These are phyloP conservation scores for Wickerhamiella domercqiae DNA, from an alignment of 805 yeast genomes.

Conservation along the genomic window DNA sequence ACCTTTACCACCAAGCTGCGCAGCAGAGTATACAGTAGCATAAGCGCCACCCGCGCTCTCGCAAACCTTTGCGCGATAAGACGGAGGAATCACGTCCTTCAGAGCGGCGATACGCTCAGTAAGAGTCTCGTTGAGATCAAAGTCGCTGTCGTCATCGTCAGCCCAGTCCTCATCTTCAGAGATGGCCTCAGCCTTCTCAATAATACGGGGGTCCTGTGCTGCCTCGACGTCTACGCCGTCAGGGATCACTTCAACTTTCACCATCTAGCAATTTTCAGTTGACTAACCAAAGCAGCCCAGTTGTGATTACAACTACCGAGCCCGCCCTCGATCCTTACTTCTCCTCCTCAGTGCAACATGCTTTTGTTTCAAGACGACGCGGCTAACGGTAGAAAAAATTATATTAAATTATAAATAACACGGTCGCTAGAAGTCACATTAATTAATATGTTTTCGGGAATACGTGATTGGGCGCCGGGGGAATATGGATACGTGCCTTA, in stretches of 20 bases:
- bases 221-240: constrained; percentile 30
- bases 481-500: too few relatives aligned
- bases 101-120: constrained; percentile 80
- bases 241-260: constrained; percentile 57
- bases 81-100: constrained; percentile 82
- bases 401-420: too few relatives aligned
- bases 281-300: too few relatives aligned
- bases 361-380: too few relatives aligned
- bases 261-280: too few relatives aligned
- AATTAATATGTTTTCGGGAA: too few relatives aligned
- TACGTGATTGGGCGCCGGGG: too few relatives aligned
- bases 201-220: constrained; percentile 29
- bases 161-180: constrained; percentile 28
- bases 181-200: constrained; percentile 24
- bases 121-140: constrained; percentile 64
- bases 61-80: constrained; percentile 45
- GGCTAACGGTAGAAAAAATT: too few relatives aligned
- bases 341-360: too few relatives aligned
- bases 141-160: constrained; percentile 49
- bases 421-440: too few relatives aligned
- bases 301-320: too few relatives aligned
- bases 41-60: constrained; percentile 22
- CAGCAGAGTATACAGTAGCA: constrained; percentile 30
- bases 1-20: constrained; percentile 52
- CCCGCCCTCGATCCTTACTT: too few relatives aligned